Evolutionary conservation across 2,329 filamentous ascomycete genomes (phyloP).

Genomic region (Sporothrix brasiliensis): DNA sequence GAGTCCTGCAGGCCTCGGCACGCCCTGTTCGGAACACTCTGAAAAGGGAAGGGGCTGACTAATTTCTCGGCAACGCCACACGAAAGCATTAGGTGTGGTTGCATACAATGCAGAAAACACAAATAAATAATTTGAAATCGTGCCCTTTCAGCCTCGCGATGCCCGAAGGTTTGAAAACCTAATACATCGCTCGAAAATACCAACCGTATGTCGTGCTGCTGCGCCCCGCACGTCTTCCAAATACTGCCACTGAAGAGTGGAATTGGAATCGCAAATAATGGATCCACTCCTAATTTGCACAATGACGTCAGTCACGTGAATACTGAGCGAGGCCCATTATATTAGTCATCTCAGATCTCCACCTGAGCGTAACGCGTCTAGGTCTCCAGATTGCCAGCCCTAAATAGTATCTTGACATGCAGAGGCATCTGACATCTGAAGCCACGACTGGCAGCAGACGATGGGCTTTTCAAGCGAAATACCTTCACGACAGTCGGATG

Average conservation of each 20-base stretch:
- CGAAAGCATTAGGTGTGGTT: not conserved
- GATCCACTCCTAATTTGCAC: not conserved
- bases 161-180: not conserved
- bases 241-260: not conserved
- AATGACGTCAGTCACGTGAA: constrained; percentile 15
- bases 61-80: constrained; percentile 26
- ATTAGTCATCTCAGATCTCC: not conserved
- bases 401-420: not conserved
- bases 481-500: not conserved
- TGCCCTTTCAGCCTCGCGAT: not conserved
- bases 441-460: not conserved
- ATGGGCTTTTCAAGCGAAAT: not conserved
- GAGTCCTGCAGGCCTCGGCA: constrained; percentile 23
- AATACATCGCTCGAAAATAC: not conserved
- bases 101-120: not conserved
- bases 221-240: constrained; percentile 1
- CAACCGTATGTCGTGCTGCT: no score
- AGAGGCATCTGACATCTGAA: not conserved
- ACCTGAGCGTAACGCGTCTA: no score
- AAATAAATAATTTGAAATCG: constrained; percentile 4
- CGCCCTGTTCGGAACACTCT: not conserved
- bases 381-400: no score
- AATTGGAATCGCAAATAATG: not conserved
- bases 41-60: constrained; percentile 25
- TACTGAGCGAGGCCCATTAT: not conserved